These are phyloP conservation scores for Triangularia verruculosa DNA, from an alignment of 2,329 filamentous ascomycete species.

Conservation along the genomic window DNA sequence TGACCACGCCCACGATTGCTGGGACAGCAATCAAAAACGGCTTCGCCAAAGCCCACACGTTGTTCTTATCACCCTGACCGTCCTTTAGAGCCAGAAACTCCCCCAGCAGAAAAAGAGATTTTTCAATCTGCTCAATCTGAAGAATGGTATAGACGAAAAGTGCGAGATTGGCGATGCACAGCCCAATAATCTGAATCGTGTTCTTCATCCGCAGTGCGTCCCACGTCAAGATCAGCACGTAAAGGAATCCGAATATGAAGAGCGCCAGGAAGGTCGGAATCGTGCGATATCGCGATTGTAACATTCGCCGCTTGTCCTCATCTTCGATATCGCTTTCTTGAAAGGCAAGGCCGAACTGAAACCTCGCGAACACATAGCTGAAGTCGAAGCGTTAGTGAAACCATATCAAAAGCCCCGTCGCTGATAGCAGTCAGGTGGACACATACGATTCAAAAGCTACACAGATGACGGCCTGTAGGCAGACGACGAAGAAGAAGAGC, in stretches of 20 bases:
- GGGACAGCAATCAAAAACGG: slow-evolving; percentile 84
- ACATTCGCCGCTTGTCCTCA: neutral
- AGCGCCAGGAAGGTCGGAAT: slow-evolving; percentile 95
- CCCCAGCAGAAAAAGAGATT: slow-evolving; percentile 61
- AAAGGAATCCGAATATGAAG: slow-evolving; percentile 96
- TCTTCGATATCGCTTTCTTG: slow-evolving; percentile 36
- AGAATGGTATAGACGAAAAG: slow-evolving; percentile 90
- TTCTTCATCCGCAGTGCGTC: slow-evolving; percentile 94
- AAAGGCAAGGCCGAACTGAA: slow-evolving; percentile 60
- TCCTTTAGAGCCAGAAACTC: slow-evolving; percentile 43
- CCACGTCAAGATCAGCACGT: slow-evolving; percentile 85
- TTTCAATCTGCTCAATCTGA: slow-evolving; percentile 84
- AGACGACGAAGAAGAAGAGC: slow-evolving; percentile 71
- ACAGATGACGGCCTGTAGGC: slow-evolving; percentile 74
- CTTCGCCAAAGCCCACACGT: slow-evolving; percentile 67
- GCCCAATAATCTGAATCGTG: slow-evolving; percentile 95
- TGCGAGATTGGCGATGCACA: slow-evolving; percentile 88
- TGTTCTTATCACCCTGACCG: slow-evolving; percentile 30
- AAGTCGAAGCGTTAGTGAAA: slow-evolving; percentile 10
- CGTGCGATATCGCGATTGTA: slow-evolving; percentile 52
- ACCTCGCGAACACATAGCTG: slow-evolving; percentile 87
- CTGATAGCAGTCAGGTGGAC: neutral
- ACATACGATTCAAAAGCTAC: slow-evolving; percentile 84
- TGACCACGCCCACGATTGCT: slow-evolving; percentile 73
- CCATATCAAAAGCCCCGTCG: neutral